phyloP scores from a whole-genome alignment of 1,284 basidiomycete genomes.

The Malassezia vespertilionis region DNA sequence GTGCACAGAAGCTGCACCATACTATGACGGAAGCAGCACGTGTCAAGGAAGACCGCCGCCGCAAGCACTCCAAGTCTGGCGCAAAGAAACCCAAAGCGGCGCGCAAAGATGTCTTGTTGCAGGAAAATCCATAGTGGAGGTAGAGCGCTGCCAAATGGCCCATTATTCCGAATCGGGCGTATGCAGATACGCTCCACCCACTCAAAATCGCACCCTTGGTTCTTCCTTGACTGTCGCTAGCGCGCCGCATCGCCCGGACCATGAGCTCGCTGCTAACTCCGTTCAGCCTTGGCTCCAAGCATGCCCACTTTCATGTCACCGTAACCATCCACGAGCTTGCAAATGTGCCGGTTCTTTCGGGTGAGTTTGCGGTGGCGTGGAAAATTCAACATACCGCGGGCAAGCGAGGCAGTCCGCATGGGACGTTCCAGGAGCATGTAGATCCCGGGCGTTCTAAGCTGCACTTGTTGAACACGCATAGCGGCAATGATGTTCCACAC shows the following conservation, averaged over 20 bases:
- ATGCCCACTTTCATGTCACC: constrained; percentile 57
- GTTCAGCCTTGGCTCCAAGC: constrained; percentile 51
- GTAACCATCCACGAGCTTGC: constrained; percentile 62
- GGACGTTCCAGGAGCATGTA: no score
- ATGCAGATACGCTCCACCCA: no score
- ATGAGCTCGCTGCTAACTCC: constrained; percentile 33
- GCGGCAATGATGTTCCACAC: no score
- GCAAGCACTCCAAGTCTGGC: constrained; percentile 59
- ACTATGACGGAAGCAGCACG: constrained; percentile 82
- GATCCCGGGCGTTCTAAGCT: no score
- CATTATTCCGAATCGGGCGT: no score
- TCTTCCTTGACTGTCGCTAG: no score
- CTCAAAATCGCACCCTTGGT: no score
- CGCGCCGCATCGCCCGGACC: no score
- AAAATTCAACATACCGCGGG: constrained; percentile 55
- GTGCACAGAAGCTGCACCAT: constrained; percentile 72
- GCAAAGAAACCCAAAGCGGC: constrained; percentile 82
- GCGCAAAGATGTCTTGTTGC: constrained; percentile 54
- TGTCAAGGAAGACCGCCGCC: constrained; percentile 83
- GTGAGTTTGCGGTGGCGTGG: constrained; percentile 65
- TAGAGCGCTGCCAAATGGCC: neutral
- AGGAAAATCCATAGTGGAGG: constrained; percentile 21
- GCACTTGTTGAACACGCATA: no score
- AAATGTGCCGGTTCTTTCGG: constrained; percentile 63
- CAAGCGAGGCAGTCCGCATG: no score